Conservation (phyloP, 2,329 filamentous ascomycete species). For the Fusarium avenaceum region DNA sequence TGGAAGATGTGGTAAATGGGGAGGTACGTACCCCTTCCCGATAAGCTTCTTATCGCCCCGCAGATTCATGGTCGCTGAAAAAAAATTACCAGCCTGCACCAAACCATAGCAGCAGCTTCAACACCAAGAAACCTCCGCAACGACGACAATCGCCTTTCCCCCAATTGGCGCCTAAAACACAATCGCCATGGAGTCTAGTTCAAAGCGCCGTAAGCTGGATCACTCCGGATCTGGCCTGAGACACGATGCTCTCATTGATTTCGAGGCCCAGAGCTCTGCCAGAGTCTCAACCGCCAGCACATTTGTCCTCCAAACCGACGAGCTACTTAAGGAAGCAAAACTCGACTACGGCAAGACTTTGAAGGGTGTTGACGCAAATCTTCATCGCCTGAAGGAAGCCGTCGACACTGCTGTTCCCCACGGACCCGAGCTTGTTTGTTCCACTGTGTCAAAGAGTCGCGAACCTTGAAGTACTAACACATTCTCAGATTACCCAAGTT, state of each 20-base stretch:
- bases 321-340: constrained; percentile 68
- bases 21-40: constrained; percentile 40
- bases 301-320: constrained; percentile 71
- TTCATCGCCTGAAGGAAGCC: constrained; percentile 66
- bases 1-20: neutral
- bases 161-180: constrained; percentile 20
- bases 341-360: constrained; percentile 66
- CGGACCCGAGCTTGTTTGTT: constrained; percentile 64
- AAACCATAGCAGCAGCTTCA: constrained; percentile 36
- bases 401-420: constrained; percentile 66
- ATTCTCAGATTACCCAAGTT: constrained; percentile 73
- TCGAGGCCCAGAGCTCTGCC: constrained; percentile 57
- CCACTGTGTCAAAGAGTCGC: neutral
- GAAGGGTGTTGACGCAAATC: constrained; percentile 61
- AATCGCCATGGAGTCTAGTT: constrained; percentile 60
- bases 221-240: constrained; percentile 55
- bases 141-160: constrained; percentile 24
- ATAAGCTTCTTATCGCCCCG: constrained; percentile 50
- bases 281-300: constrained; percentile 64
- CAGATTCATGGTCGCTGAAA: constrained; percentile 40
- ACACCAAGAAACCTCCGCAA: constrained; percentile 30
- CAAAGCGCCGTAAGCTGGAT: constrained; percentile 64
- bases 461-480: constrained; percentile 27
- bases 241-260: constrained; percentile 56
- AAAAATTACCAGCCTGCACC: constrained; percentile 41